phyloP scores from a whole-genome alignment of 345 rosid genomes.

The Dimocarpus longan region DNA sequence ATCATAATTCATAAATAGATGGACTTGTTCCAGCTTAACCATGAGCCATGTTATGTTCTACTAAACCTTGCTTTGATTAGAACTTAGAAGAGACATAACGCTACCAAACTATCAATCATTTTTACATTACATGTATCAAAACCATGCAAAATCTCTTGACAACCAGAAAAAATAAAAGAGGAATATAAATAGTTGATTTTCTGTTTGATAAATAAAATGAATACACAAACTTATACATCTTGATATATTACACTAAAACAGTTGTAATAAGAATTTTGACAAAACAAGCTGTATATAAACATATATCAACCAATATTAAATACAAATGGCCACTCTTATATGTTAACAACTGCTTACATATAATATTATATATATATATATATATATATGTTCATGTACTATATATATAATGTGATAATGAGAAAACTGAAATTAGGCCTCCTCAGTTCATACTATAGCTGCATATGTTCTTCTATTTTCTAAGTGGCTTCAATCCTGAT shows the following conservation, averaged over 20 bases:
- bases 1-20: too few relatives aligned
- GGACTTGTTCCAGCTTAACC: too few relatives aligned
- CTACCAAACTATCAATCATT: too few relatives aligned
- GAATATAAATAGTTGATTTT: neutral
- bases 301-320: slow-evolving; percentile 1
- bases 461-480: slow-evolving; percentile 28
- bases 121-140: too few relatives aligned
- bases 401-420: neutral
- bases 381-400: slow-evolving; percentile 20
- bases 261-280: neutral
- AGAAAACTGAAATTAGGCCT: neutral
- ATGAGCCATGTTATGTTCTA: too few relatives aligned
- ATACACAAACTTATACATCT: slow-evolving; percentile 8
- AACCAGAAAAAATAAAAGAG: neutral
- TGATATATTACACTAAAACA: slow-evolving; percentile 10
- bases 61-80: too few relatives aligned
- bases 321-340: slow-evolving; percentile 23
- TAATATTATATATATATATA: neutral
- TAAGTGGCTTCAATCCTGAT: slow-evolving; percentile 36
- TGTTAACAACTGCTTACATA: slow-evolving; percentile 25
- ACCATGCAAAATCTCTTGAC: neutral
- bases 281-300: slow-evolving; percentile 9
- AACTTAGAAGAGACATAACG: too few relatives aligned
- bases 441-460: neutral
- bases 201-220: neutral